Percentiles rank a stretch among this genome's conserved stretches.
Conservation (phyloP, 495 filamentous ascomycete species). For the Penicillium cataractarum region DNA sequence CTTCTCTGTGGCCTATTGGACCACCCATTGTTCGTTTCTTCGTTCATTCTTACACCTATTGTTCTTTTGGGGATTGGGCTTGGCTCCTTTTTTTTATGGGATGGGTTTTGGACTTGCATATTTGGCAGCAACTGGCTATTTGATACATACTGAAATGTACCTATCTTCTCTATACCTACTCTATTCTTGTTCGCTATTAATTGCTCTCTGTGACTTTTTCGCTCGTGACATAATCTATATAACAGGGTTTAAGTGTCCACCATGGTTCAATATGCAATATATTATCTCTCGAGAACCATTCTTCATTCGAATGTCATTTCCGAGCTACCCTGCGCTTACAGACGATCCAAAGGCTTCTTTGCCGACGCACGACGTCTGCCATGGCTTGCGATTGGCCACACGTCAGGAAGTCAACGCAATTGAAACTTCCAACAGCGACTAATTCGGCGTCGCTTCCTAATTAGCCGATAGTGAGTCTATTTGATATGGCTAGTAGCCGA, state of each 20-base stretch:
- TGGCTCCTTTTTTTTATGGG: conserved; percentile 10
- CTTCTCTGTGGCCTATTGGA: conserved; percentile 3
- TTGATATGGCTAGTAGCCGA: neutral
- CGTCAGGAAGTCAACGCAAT: neutral
- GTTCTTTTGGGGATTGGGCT: conserved; percentile 14
- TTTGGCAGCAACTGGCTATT: conserved; percentile 31
- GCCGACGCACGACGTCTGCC: conserved; percentile 4
- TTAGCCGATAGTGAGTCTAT: neutral
- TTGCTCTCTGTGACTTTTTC: neutral
- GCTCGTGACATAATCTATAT: neutral
- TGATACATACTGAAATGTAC: conserved; percentile 29
- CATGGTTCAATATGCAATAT: neutral
- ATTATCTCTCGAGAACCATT: neutral
- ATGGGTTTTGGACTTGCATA: conserved; percentile 32
- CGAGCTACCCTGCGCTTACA: neutral
- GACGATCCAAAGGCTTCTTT: neutral
- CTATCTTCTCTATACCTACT: conserved; percentile 17
- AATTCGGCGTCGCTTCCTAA: neutral
- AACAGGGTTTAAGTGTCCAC: conserved; percentile 8
- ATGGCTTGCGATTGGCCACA: neutral
- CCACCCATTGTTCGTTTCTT: conserved; percentile 5
- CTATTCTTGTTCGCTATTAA: conserved; percentile 9
- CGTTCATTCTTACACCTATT: conserved; percentile 7
- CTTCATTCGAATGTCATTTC: conserved; percentile 1
- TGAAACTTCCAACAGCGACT: neutral